Evolutionary conservation across 805 yeast genomes (phyloP).

Genomic region (Suhomyces sp.): DNA sequence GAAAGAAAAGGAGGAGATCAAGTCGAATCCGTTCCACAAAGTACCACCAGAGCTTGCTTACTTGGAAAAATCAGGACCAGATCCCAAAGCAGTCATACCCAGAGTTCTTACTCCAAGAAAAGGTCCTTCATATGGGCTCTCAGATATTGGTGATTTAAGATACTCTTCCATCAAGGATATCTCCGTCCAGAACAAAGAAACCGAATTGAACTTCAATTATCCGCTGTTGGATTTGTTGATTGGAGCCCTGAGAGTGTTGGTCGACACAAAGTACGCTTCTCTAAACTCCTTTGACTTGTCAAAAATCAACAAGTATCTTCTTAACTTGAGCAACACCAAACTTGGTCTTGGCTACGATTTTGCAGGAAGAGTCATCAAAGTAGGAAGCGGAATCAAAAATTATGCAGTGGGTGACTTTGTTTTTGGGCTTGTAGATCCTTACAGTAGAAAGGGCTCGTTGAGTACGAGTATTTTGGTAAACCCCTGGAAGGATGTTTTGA

Average conservation of each 20-base stretch:
- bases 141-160: constrained; percentile 45
- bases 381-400: constrained; percentile 45
- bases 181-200: constrained; percentile 40
- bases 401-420: constrained; percentile 61
- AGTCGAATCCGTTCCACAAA: constrained; percentile 35
- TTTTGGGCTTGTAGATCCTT: constrained; percentile 57
- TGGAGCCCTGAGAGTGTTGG: constrained; percentile 46
- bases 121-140: background rate
- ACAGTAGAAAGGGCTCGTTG: constrained; percentile 52
- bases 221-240: constrained; percentile 50
- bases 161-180: constrained; percentile 51
- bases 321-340: constrained; percentile 52
- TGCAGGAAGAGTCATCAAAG: constrained; percentile 55
- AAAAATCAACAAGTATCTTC: constrained; percentile 52
- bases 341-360: constrained; percentile 70
- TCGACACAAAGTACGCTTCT: constrained; percentile 58
- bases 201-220: constrained; percentile 52
- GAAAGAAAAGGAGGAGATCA: constrained; percentile 24
- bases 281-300: constrained; percentile 66
- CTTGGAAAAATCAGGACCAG: constrained; percentile 25
- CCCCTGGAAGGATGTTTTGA: constrained; percentile 44
- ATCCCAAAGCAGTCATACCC: constrained; percentile 28
- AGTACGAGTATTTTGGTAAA: constrained; percentile 56
- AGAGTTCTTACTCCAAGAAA: constrained; percentile 7
- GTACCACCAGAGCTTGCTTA: constrained; percentile 43